Evolutionary conservation across 495 filamentous ascomycete genomes (phyloP).

Genomic region (Xylaria venustula): DNA sequence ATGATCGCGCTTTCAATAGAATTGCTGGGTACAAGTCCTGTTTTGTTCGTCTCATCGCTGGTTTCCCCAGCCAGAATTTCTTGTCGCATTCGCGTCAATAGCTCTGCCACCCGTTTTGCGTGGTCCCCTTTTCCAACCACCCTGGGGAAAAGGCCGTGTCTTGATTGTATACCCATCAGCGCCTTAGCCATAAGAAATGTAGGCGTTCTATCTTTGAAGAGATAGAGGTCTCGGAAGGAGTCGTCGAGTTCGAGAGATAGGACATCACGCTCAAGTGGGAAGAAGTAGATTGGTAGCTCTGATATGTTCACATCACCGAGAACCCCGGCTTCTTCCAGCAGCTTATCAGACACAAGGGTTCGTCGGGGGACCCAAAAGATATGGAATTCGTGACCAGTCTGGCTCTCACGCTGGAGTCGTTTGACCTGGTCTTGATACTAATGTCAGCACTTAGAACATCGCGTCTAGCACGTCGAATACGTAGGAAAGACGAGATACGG

Average conservation of each 20-base stretch:
- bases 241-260: constrained; percentile 87
- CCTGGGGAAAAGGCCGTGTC: constrained; percentile 89
- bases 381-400: constrained; percentile 89
- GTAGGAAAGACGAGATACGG: constrained; percentile 12
- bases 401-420: constrained; percentile 77
- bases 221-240: constrained; percentile 81
- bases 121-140: constrained; percentile 97
- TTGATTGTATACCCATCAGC: constrained; percentile 92
- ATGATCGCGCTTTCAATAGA: constrained; percentile 88
- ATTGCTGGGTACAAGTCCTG: constrained; percentile 81
- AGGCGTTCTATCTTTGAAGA: constrained; percentile 87
- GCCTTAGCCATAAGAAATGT: constrained; percentile 85
- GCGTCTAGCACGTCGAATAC: constrained; percentile 1
- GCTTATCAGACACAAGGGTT: constrained; percentile 84
- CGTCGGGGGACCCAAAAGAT: constrained; percentile 92
- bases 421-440: constrained; percentile 76
- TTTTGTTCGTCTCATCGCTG: constrained; percentile 52
- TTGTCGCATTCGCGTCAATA: constrained; percentile 89
- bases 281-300: constrained; percentile 83
- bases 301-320: constrained; percentile 87
- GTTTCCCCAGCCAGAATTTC: constrained; percentile 83
- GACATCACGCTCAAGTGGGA: constrained; percentile 87
- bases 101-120: constrained; percentile 81
- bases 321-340: constrained; percentile 90
- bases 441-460: constrained; percentile 34